Percentiles rank a stretch among this genome's conserved stretches.
phyloP scores from a whole-genome alignment of 345 rosid genomes.

The Lumnitzera racemosa region DNA sequence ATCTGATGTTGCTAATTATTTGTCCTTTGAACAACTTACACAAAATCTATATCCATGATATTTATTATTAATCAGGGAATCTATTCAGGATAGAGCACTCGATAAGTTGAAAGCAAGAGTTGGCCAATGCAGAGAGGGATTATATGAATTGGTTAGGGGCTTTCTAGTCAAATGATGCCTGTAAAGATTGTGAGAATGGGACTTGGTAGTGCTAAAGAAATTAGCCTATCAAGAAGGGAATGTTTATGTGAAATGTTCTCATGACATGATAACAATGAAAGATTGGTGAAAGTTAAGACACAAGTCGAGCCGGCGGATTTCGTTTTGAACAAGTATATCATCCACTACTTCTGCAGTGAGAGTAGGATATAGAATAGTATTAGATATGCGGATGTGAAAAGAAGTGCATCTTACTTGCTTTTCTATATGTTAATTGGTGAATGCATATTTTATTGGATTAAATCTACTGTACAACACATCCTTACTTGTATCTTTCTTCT shows the following conservation, averaged over 20 bases:
- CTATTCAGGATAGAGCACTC: conserved; percentile 43
- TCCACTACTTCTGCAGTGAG: neutral
- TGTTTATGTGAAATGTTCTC: conserved; percentile 23
- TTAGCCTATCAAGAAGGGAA: conserved; percentile 35
- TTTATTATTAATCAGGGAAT: conserved; percentile 53
- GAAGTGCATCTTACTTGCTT: too few relatives aligned
- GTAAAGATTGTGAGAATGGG: conserved; percentile 50
- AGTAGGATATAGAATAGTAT: too few relatives aligned
- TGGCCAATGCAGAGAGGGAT: conserved; percentile 15
- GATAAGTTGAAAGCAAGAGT: conserved; percentile 33
- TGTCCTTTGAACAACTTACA: too few relatives aligned
- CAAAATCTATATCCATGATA: neutral
- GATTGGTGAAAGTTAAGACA: conserved; percentile 21
- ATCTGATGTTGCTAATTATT: too few relatives aligned
- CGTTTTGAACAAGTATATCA: conserved; percentile 22
- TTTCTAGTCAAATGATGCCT: conserved; percentile 49
- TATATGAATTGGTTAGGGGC: conserved; percentile 17
- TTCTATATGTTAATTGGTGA: too few relatives aligned
- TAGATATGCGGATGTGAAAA: too few relatives aligned
- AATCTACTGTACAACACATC: too few relatives aligned
- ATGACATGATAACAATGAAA: conserved; percentile 9
- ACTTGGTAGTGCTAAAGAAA: conserved; percentile 6
- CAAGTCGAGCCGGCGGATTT: conserved; percentile 20
- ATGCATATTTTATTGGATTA: too few relatives aligned
- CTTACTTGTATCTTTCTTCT: too few relatives aligned